Evolutionary conservation across 495 filamentous ascomycete species (phyloP).

Genomic region (Chlorociboria aeruginascens): DNA sequence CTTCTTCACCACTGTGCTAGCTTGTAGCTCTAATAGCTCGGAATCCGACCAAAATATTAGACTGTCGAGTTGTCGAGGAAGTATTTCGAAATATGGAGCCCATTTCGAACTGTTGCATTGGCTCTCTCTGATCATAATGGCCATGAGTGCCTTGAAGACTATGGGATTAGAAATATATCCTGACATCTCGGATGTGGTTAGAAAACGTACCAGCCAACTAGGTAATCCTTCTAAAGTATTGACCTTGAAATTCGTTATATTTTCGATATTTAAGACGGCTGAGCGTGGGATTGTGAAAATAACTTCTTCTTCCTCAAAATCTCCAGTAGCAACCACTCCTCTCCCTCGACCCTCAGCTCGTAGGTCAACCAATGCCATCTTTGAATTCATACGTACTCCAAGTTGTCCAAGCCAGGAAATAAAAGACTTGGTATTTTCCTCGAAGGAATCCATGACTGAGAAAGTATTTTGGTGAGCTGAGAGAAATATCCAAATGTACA

Average conservation of each 20-base stretch:
- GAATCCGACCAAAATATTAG: conserved; percentile 77
- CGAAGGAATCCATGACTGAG: conserved; percentile 30
- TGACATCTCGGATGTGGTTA: background rate
- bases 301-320: conserved; percentile 50
- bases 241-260: background rate
- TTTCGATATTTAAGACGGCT: conserved; percentile 33
- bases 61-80: conserved; percentile 71
- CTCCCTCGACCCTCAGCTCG: conserved; percentile 39
- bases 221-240: conserved; percentile 6
- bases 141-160: conserved; percentile 39
- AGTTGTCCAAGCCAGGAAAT: conserved; percentile 40
- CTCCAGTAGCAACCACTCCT: conserved; percentile 49
- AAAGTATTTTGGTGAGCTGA: background rate
- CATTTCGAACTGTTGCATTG: conserved; percentile 51
- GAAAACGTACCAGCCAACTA: conserved; percentile 15
- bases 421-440: conserved; percentile 37
- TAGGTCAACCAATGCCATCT: conserved; percentile 43
- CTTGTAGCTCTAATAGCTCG: conserved; percentile 66
- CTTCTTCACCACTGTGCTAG: conserved; percentile 61
- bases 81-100: conserved; percentile 70
- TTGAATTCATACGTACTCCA: conserved; percentile 40
- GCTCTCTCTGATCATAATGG: conserved; percentile 73
- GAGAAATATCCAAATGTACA: background rate
- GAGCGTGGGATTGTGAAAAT: conserved; percentile 52
- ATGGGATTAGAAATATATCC: background rate